Evolutionary conservation across 1,284 basidiomycete genomes (phyloP), one percentile per base, ranked within the genome.

Genomic region (Puccinia novopanici): DNA sequence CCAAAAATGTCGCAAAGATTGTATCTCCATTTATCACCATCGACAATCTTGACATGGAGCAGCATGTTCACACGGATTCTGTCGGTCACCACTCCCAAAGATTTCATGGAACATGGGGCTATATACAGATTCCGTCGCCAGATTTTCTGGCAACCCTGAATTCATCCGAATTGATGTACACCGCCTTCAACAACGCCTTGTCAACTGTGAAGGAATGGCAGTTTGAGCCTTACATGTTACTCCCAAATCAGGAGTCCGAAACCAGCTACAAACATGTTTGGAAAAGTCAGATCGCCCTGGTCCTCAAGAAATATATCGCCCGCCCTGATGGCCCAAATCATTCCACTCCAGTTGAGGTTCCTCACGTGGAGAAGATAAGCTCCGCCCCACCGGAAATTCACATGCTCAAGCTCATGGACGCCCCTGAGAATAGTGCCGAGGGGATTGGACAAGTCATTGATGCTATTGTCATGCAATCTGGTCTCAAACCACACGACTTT

Each of bases 341-440:
- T 2, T 5, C 48, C 5, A 54, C 30, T 34, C 10, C 19, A 13
- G 2, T 52, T n/a, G 54, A 72, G 17, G 48, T 50, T 3, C 45
- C 70, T 17, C 34, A 24, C 1, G 30, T 72, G 1, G 48, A 72
- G n/a, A 52, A 72, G 13, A 72, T 72, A 8, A 12, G 8, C 8
- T 24, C 30, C 3, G 15, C 9, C 0, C 8, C 27, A 15, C 52
- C 71, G 2, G 19, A 37, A 6, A 55, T 73, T 30, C 13, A 37
- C 3, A 73, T 73, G 71, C 55, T 73, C 17, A 55, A 57, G 30
- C 27, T 73, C 12, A 73, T 73, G 71, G 71, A 73, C 22, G 52
- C 71, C 15, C 50, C 71, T 12, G 71, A 73, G 15, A 73, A 73
- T 15, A 57, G 52, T 24, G 52, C 71, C 22, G 54, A 73, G 52